Conservation (phyloP, 2,329 filamentous ascomycete genomes). For the Neofusicoccum sp. region DNA sequence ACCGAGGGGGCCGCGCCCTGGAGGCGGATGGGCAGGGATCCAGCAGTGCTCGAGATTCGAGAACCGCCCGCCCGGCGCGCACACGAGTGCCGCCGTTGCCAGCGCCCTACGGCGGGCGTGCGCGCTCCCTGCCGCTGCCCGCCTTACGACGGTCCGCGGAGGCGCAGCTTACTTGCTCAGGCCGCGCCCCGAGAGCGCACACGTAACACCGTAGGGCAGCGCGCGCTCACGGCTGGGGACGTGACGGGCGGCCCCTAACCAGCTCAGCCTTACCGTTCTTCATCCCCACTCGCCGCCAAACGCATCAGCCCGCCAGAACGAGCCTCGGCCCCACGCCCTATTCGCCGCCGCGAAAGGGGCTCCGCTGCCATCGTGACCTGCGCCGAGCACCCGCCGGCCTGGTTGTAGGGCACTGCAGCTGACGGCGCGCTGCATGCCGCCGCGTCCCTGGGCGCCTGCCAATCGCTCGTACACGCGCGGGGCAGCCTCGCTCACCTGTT, state of each 20-base stretch:
- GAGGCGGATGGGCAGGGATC: not conserved
- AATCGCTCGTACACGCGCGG: not conserved
- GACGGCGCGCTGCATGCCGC: not conserved
- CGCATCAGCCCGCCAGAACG: conserved; percentile 5
- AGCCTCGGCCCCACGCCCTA: conserved; percentile 9
- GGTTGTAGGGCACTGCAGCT: not conserved
- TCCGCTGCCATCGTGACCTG: not conserved
- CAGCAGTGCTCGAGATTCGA: not conserved
- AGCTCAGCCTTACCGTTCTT: conserved; percentile 15
- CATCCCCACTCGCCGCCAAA: conserved; percentile 7
- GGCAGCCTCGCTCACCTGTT: not conserved
- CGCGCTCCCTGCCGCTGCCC: conserved; percentile 4
- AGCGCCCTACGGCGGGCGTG: not conserved
- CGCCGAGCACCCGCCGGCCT: conserved; percentile 6
- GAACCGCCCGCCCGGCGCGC: not conserved
- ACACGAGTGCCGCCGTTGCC: not conserved
- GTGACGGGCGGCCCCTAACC: not conserved
- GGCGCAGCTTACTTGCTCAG: conserved; percentile 11
- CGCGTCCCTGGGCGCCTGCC: conserved; percentile 6
- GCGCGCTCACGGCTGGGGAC: conserved; percentile 5
- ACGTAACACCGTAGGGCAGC: conserved; percentile 7
- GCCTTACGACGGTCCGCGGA: conserved; percentile 4
- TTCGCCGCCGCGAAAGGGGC: conserved; percentile 13
- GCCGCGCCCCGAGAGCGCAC: conserved; percentile 2
- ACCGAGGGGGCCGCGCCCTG: conserved; percentile 1